Conservation (phyloP, 306 rosid genomes). For the Geum urbanum region DNA sequence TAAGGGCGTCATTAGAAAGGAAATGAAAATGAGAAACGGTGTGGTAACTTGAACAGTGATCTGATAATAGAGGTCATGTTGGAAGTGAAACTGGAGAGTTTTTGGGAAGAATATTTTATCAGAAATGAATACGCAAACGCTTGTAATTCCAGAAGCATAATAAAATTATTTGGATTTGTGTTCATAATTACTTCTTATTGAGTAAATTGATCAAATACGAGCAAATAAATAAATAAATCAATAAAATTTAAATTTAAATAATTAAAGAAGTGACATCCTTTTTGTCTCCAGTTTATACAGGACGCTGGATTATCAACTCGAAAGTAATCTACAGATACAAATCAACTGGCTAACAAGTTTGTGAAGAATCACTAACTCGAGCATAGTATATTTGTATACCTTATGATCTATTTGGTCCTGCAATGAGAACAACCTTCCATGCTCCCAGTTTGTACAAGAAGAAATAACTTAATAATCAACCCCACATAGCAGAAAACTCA, state of each 20-base stretch:
- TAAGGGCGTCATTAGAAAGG: not conserved
- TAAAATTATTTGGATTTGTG: not conserved
- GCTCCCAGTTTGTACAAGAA: conserved; percentile 60
- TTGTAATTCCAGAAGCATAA: not conserved
- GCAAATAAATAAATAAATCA: conserved; percentile 20
- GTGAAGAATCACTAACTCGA: conserved; percentile 12
- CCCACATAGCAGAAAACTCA: not conserved
- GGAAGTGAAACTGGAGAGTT: not conserved
- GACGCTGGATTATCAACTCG: conserved; percentile 16
- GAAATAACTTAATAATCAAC: conserved; percentile 5
- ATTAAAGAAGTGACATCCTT: conserved; percentile 14
- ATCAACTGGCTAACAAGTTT: conserved; percentile 1
- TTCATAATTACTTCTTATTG: not conserved
- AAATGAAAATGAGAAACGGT: not conserved
- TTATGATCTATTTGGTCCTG: conserved; percentile 82
- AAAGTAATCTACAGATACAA: conserved; percentile 7
- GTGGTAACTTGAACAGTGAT: not conserved
- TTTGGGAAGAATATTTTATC: not conserved
- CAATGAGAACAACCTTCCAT: conserved; percentile 71
- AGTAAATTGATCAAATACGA: conserved; percentile 5
- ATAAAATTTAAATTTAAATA: not conserved
- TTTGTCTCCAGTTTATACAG: conserved; percentile 7
- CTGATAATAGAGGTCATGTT: not conserved
- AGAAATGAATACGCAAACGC: not conserved
- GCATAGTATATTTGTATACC: conserved; percentile 37